Base-by-base conservation (phyloP, 163 green algal species). In the Trebouxiophyceae sp. region DNA sequence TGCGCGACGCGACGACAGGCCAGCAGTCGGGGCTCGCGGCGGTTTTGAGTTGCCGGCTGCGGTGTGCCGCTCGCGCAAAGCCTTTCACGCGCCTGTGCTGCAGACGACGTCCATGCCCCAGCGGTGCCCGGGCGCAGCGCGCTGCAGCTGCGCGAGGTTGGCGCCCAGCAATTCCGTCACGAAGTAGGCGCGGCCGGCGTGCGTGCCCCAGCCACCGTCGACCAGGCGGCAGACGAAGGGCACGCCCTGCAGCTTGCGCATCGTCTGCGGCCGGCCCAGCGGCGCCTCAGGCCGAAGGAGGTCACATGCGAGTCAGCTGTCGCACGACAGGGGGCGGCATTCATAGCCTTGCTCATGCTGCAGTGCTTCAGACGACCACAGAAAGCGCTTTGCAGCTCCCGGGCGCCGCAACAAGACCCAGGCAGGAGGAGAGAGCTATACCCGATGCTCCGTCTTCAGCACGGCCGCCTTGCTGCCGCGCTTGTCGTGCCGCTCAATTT, bases 141-240 rank as follows among this genome's bases (percentile, higher is more conserved):
- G 70, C 45, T 79, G 69, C 16, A 69, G 50, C 45, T 89, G 75
- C 0, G 71, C 82, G 59, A 91, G 63, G 57, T 90, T 93, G 32
- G 54, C 31, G 1, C 81, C 85, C 34, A 86, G 67, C 39, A 92
- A 71, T 73, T 90, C 76, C 77, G 89, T 79, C n/a, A 80, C 59
- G 50, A 89, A 80, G 61, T 68, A 89, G 50, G 72, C 76, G 47
- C 64, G 70, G 26, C 78, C 72, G n/a, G 75, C 45, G 26, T 80
- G 30, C 31, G 23, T 45, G 20, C 68, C 73, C 20, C 30, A 45
- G 28, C 60, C 62, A 24, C 32, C 27, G 28, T 45, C n/a, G 33
- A 62, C 47, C 29, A 65, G n/a, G 20, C 16, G n/a, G 4, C 24
- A 20, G 5, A 54, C 44, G 6, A 26, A 7, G 20, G 23, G 33